These are phyloP conservation scores for Pseudocercospora macadamiae DNA, from an alignment of 2,329 filamentous ascomycete species.

Conservation along the genomic window DNA sequence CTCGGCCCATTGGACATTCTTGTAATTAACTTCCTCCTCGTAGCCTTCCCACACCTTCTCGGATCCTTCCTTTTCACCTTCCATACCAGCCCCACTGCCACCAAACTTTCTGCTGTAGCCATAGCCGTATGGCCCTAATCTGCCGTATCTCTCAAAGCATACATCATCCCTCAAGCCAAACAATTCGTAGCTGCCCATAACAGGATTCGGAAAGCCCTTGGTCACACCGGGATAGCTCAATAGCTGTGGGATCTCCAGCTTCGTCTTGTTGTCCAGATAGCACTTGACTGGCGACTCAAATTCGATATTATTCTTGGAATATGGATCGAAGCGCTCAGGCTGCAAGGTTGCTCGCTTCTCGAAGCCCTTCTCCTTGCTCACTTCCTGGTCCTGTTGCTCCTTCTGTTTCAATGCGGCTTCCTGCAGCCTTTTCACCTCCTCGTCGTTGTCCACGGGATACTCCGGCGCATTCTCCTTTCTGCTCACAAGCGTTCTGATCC, in stretches of 20 bases:
- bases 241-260: conserved; percentile 68
- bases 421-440: conserved; percentile 51
- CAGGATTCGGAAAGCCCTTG: conserved; percentile 79
- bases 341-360: conserved; percentile 32
- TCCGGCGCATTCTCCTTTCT: conserved; percentile 72
- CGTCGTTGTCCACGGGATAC: conserved; percentile 74
- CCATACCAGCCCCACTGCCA: conserved; percentile 81
- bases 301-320: conserved; percentile 61
- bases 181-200: conserved; percentile 83
- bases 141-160: conserved; percentile 90
- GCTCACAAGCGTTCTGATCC: conserved; percentile 71
- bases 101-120: conserved; percentile 80
- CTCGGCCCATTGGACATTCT: conserved; percentile 75
- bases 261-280: conserved; percentile 72
- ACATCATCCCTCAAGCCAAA: conserved; percentile 79
- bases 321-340: conserved; percentile 63
- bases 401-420: conserved; percentile 39
- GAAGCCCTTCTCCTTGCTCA: conserved; percentile 38
- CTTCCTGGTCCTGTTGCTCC: conserved; percentile 42
- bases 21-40: conserved; percentile 73
- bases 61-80: conserved; percentile 80
- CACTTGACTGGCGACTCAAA: conserved; percentile 71
- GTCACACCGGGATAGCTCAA: conserved; percentile 78
- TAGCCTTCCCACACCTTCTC: conserved; percentile 73
- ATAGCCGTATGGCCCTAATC: conserved; percentile 85